Evolutionary conservation across 2,329 filamentous ascomycete genomes (phyloP), one percentile per base, ranked within the genome.

Genomic region (Claviceps citrina): DNA sequence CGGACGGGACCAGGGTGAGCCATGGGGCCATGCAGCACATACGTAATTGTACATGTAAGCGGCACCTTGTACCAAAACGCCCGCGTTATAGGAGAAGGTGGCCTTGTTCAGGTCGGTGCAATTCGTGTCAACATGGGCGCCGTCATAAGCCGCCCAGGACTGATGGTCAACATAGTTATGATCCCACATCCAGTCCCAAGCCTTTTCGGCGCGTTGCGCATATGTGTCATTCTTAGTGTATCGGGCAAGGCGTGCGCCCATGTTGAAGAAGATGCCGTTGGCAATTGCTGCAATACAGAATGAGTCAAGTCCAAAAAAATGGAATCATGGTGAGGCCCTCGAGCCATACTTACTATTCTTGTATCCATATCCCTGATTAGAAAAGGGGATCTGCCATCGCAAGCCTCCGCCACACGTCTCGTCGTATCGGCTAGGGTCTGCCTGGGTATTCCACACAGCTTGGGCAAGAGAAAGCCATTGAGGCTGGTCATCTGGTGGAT

Each of bases 351-450:
- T 55, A 68, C 65, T 69, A 52, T 78, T 78, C 57, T 78, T 91
- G 66, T 87, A 86, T 52, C 78, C 70, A 56, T 83, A 91, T 19
- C 84, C 84, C 24, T 66, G 68, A 53, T 87, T 85, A 47, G 79
- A 78, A 1, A 72, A 64, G 42, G 77, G 83, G 44, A 89, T 81
- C 62, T 91, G 83, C 81, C 81, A 85, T 50, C 81, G 67, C 49
- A 87, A 53, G 8, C 82, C 83, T 47, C 82, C 82, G 18, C 67
- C 65, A 50, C 83, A 87, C 2, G 65, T 66, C 0, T 66, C 55
- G 5, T 67, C 70, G 52, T 85, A 78, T 63, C 83, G 81, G 32
- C 78, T 68, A 10, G 67, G 61, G 34, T 59, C 49, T 1, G 71
- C 74, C 43, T 71, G 66, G 1, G 73, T 73, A 47, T 81, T 76